Conservation (phyloP, 495 filamentous ascomycete species). For the Zalerion maritima region DNA sequence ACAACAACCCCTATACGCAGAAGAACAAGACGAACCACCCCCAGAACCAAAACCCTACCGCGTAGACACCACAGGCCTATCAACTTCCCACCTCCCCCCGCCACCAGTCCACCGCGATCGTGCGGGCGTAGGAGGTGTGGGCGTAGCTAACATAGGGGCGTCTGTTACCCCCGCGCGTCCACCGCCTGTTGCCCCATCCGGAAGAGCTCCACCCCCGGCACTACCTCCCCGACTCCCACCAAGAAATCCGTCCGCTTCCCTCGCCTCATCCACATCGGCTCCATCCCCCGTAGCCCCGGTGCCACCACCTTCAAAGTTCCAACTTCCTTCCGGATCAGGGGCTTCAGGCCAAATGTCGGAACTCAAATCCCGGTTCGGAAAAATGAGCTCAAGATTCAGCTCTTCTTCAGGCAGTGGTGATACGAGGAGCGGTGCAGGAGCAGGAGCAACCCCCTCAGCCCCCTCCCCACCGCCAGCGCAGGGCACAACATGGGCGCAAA, state of each 20-base stretch:
- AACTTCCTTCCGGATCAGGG: background rate
- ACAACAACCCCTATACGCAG: conserved; percentile 18
- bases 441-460: conserved; percentile 9
- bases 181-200: conserved; percentile 21
- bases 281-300: too few species aligned
- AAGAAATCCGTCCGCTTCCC: conserved; percentile 30
- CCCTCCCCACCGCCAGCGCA: conserved; percentile 18
- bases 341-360: conserved; percentile 36
- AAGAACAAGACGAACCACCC: conserved; percentile 26
- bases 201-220: conserved; percentile 51
- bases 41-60: conserved; percentile 53
- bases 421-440: too few species aligned
- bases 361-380: conserved; percentile 53
- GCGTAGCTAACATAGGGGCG: conserved; percentile 11
- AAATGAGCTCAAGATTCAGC: conserved; percentile 26
- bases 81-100: conserved; percentile 51
- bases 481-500: conserved; percentile 48
- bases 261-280: conserved; percentile 43
- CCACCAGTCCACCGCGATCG: conserved; percentile 48
- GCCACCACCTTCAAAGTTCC: too few species aligned
- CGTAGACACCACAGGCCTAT: conserved; percentile 54
- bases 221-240: conserved; percentile 51
- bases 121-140: conserved; percentile 20
- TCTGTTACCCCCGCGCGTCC: conserved; percentile 1
- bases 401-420: too few species aligned